Percentiles rank a stretch among this genome's conserved stretches.
Evolutionary conservation across 2,329 filamentous ascomycete genomes (phyloP).

Genomic region (Cladophialophora immunda): DNA sequence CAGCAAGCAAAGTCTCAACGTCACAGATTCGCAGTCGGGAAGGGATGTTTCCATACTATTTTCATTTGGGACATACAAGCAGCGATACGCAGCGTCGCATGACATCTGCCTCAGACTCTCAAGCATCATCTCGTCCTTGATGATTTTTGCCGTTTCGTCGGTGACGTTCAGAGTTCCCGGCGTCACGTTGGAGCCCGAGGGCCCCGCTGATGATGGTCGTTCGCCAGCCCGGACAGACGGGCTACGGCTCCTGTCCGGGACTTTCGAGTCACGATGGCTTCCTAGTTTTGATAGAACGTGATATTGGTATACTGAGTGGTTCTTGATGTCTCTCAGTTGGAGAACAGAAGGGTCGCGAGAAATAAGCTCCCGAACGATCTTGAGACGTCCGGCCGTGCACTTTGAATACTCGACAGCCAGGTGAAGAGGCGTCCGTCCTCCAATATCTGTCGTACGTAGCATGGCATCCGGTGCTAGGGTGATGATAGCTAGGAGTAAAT

Average conservation of each 20-base stretch:
- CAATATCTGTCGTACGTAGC: too few species aligned
- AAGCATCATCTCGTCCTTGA: not conserved
- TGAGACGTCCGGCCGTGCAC: not conserved
- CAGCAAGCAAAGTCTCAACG: too few species aligned
- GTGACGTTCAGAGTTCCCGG: not conserved
- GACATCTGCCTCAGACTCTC: not conserved
- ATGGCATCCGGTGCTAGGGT: too few species aligned
- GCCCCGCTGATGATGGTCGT: not conserved
- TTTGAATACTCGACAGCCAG: too few species aligned
- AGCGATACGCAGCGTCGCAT: not conserved
- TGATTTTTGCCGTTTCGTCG: not conserved
- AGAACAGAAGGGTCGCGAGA: not conserved
- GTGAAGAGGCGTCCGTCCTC: too few species aligned
- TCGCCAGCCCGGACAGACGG: not conserved
- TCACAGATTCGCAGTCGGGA: too few species aligned
- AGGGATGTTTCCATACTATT: not conserved
- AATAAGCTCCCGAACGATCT: not conserved
- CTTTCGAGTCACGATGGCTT: not conserved
- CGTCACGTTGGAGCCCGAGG: not conserved
- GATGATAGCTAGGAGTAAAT: too few species aligned
- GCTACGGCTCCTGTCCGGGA: not conserved
- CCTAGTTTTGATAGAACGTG: not conserved
- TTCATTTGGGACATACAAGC: not conserved
- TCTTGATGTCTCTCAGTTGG: not conserved
- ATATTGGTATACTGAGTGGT: not conserved